Evolutionary conservation across 139 green algal species (phyloP), one percentile per base, ranked within the genome.

Genomic region (Chlorella sorokiniana): DNA sequence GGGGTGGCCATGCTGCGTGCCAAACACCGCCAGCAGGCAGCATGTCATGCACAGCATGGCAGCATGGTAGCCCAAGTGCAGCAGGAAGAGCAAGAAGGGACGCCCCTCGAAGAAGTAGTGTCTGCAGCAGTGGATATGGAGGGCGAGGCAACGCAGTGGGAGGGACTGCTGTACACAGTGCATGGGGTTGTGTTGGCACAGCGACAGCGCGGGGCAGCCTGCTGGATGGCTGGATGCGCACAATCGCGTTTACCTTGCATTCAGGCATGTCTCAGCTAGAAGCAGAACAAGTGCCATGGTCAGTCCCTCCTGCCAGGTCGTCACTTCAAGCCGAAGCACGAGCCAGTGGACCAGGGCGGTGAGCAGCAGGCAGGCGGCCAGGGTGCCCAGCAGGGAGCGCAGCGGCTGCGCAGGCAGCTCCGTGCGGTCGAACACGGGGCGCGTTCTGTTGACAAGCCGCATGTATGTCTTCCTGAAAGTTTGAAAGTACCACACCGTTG

Each of bases 41-140:
- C 76, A 81, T 38, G 62, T 74, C 33, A 33, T 41, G 20, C 1
- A 20, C 40, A 81, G 76, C 38, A 62, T 23, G 4, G 74, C 11
- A 0, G 62, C n/a, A 27, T 81, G 76, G 42, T 64, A 81, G 1
- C 76, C 76, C 1, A 38, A 27, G 76, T 81, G 76, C 61, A 81
- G 61, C 41, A 81, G 41, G 61, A 81, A 81, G 8, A 81, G 76
- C 37, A 35, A 4, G 9, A 51, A 33, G 10, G 76, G 42, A 14
- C 76, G 22, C 2, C 62, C 38, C 41, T 81, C 76, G 5, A 81
- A 81, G 18, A 81, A 72, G 61, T 81, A 31, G 62, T 81, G 76
- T 62, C 71, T 78, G 71, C 31, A 64, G 67, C 38, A 33, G 10
- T 9, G 22, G 38, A 22, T 4, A 74, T 10, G 40, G 11, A 48